Evolutionary conservation across 148 eudicot species (phyloP), one percentile per base, ranked within the genome.

Genomic region (Selenicereus undatus): DNA sequence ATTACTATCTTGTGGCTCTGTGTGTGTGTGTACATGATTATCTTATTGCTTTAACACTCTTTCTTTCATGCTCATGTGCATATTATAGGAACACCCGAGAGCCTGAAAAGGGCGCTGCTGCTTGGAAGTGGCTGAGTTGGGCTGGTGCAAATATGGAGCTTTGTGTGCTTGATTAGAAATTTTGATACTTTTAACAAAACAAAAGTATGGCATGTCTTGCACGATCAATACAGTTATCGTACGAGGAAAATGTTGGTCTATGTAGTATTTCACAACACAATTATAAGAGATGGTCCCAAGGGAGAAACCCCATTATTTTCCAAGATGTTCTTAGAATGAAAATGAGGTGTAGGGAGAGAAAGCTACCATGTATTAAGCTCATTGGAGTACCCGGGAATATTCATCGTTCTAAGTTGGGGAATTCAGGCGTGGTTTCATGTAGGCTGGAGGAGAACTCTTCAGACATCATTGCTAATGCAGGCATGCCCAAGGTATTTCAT

Each of bases 141-240:
- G 52, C 35, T 73, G 32, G 73, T 64, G 76, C 56, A 79, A 71
- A 30, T 62, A 76, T 71, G 66, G 78, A 18, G 30, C 43, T 70
- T 80, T 70, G 60, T 56, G 30, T 56, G n/a, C n/a, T 50, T 83
- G 76, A 74, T 48, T 73, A 56, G 72, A 48, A 62, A 58, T 56
- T 79, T 56, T 24, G 76, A 76, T 58, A 43, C 32, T 60, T 21
- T 62, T 20, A 75, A 71, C 24, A 2, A 24, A 42, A 11, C 13
- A 2, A 64, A 65, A 51, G 30, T 4, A 81, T 84, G 86, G 84
- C 86, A 81, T 74, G 81, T 36, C 75, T 71, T 70, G 82, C 82
- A 16, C 88, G 88, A 81, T 83, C 93, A 32, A 81, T 86, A 32
- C 81, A 83, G 24, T 82, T 90, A 79, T 87, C 89, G 58, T 87